A percentile compares a stretch with the other conserved stretches of the same genome.
Conservation (phyloP, 306 rosid species). For the Mimosa pudica region DNA sequence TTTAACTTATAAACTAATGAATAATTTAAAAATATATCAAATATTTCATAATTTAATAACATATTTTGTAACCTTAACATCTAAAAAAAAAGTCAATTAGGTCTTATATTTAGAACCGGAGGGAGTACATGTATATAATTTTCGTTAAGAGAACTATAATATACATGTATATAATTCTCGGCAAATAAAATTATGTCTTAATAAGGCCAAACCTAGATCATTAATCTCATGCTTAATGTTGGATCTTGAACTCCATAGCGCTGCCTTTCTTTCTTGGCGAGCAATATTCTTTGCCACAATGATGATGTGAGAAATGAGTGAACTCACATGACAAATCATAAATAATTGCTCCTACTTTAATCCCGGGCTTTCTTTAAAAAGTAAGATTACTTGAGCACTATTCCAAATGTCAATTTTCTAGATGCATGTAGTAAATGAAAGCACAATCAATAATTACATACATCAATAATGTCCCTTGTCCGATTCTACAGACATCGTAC, state of each 20-base stretch:
- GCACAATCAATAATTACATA: slow-evolving; percentile 3
- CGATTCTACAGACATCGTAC: background rate
- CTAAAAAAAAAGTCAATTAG: too few relatives aligned
- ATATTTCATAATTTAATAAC: too few relatives aligned
- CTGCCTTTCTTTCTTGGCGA: slow-evolving; percentile 26
- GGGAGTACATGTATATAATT: too few relatives aligned
- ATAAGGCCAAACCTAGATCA: slow-evolving; percentile 54
- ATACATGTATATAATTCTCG: background rate
- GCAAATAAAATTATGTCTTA: slow-evolving; percentile 38
- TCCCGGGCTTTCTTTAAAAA: slow-evolving; percentile 1
- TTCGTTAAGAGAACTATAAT: too few relatives aligned
- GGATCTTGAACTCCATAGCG: slow-evolving; percentile 51
- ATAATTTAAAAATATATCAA: too few relatives aligned
- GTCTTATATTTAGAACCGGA: too few relatives aligned
- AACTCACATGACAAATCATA: slow-evolving; percentile 33
- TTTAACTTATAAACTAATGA: too few relatives aligned
- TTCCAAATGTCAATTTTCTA: slow-evolving; percentile 4
- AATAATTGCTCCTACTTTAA: slow-evolving; percentile 21
- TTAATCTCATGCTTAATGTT: slow-evolving; percentile 52
- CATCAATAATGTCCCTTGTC: slow-evolving; percentile 10
- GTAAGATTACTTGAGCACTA: slow-evolving; percentile 15
- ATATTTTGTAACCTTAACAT: too few relatives aligned
- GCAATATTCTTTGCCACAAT: slow-evolving; percentile 33
- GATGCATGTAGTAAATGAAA: slow-evolving; percentile 23
- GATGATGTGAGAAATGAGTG: slow-evolving; percentile 34